Base-by-base conservation (phyloP, 768 basidiomycete species). In the Rhodotorula toruloides region DNA sequence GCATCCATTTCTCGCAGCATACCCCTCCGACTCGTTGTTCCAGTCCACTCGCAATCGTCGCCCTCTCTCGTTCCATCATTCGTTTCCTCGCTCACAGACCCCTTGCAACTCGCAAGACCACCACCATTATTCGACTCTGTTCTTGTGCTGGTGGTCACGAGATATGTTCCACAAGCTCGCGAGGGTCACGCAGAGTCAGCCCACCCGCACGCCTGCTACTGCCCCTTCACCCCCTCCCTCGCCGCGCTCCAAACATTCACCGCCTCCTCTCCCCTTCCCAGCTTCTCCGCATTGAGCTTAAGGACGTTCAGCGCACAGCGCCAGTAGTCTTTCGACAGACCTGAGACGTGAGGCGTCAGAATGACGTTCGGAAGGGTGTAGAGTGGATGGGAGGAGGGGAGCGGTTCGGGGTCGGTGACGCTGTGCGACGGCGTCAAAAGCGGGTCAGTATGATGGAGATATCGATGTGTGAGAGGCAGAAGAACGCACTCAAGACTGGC, bases 301-400 rank as follows among this genome's bases (percentile, higher is more conserved):
- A 49, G 29, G 31, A 49, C 31, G 31, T 27, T 25, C 12, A 53
- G 19, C 34, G 52, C 52, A 14, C 52, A 25, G 8, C n/a, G 22
- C 34, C 34, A 53, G 52, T 53, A 53, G 34, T 36, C 8, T 4
- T 34, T 13, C 36, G 53, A 39, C n/a, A 34, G 34, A 16, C 37
- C 37, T 17, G 37, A 29, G 13, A 27, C 29, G 53, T 54, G 53
- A 36, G 53, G 53, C 37, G 53, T 40, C n/a, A 54, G n/a, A 39
- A 54, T 39, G 14, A 37, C n/a, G 57, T 58, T 48, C 17, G 47
- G 57, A 27, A 58, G 57, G 36, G 16, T 17, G 36, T n/a, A 58
- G 36, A 58, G 57, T 17, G 37, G 46, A n/a, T 22, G 34, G 19
- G 25, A 27, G 25, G 36, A 13, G 16, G 47, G 47, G 57, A 58